Evolutionary conservation across 148 eudicot genomes (phyloP).

Genomic region (Rhododendron vialii): DNA sequence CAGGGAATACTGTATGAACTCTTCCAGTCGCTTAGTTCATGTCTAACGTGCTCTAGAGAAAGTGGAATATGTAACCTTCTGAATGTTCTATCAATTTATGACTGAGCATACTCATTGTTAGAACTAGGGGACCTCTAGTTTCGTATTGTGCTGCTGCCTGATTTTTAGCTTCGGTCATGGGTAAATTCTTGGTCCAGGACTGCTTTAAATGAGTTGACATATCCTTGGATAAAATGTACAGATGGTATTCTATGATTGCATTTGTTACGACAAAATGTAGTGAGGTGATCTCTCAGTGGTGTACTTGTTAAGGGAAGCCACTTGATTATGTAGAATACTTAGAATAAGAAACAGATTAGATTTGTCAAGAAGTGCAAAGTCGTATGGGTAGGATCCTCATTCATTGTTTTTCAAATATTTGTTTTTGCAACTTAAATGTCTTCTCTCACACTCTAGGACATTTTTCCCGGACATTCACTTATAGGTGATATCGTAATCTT

Average conservation of each 20-base stretch:
- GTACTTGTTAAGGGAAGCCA: not conserved
- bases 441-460: not conserved
- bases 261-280: no score
- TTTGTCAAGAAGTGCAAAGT: no score
- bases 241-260: no score
- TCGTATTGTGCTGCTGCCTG: no score
- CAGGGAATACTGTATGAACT: not conserved
- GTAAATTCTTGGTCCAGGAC: no score
- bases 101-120: not conserved
- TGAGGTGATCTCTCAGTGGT: not conserved
- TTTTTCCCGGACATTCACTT: not conserved
- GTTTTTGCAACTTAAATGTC: no score
- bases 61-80: not conserved
- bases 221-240: no score
- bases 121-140: not conserved
- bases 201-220: no score
- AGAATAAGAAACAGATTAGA: no score
- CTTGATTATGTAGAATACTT: not conserved
- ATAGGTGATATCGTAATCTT: not conserved
- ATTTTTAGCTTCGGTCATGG: no score
- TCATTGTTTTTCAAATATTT: no score
- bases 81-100: not conserved
- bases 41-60: not conserved
- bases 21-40: not conserved
- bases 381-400: no score